Evolutionary conservation across 2,329 filamentous ascomycete genomes (phyloP).

Genomic region (Colletotrichum zoysiae): DNA sequence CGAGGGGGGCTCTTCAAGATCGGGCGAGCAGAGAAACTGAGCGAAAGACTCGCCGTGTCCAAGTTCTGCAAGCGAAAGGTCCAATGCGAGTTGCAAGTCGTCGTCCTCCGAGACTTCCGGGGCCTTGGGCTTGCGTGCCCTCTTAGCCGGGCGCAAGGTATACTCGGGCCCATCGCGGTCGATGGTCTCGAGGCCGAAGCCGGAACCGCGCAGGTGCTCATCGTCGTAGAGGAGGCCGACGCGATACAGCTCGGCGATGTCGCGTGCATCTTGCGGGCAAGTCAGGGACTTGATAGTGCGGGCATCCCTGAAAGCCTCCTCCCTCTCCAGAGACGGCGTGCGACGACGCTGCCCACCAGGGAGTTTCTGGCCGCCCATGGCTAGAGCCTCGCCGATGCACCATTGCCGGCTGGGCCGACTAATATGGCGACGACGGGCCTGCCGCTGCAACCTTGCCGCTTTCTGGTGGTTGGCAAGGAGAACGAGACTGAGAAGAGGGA

Average conservation of each 20-base stretch:
- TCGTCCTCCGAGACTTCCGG: slow-evolving; percentile 44
- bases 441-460: not conserved
- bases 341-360: slow-evolving; percentile 52
- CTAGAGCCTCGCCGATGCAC: slow-evolving; percentile 46
- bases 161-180: slow-evolving; percentile 54
- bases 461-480: slow-evolving; percentile 25
- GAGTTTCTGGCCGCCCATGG: slow-evolving; percentile 51
- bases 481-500: slow-evolving; percentile 33
- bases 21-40: slow-evolving; percentile 49
- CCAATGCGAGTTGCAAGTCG: slow-evolving; percentile 50
- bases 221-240: slow-evolving; percentile 61
- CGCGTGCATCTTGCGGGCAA: slow-evolving; percentile 50
- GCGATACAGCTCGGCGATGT: slow-evolving; percentile 58
- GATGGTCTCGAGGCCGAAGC: slow-evolving; percentile 57
- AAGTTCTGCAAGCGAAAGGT: slow-evolving; percentile 59
- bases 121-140: slow-evolving; percentile 46
- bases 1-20: slow-evolving; percentile 41
- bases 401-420: slow-evolving; percentile 13
- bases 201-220: slow-evolving; percentile 50
- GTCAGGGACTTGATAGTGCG: slow-evolving; percentile 50
- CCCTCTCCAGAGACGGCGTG: slow-evolving; percentile 57
- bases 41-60: slow-evolving; percentile 56
- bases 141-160: slow-evolving; percentile 53
- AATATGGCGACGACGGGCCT: slow-evolving; percentile 3
- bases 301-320: slow-evolving; percentile 61